A percentile compares a stretch with the other conserved stretches of the same genome.
Evolutionary conservation across 2,329 filamentous ascomycete species (phyloP).

Genomic region (Fusarium sp.): DNA sequence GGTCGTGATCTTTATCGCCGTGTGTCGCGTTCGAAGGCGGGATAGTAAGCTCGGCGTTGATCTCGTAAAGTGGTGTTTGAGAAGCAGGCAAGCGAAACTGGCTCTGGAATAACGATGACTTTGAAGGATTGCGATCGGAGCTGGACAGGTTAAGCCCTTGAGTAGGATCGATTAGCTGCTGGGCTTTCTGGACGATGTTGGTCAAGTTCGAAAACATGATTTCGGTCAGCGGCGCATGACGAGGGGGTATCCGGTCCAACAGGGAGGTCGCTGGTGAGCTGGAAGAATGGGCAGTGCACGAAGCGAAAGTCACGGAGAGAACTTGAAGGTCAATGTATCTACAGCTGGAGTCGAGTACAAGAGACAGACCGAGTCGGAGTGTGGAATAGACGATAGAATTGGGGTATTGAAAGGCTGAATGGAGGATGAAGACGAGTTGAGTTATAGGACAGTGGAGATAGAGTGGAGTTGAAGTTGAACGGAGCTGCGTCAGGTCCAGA

Average conservation of each 20-base stretch:
- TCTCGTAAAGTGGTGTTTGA: constrained; percentile 94
- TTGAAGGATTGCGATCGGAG: constrained; percentile 85
- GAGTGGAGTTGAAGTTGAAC: constrained; percentile 23
- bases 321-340: neutral
- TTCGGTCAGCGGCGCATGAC: constrained; percentile 55
- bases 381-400: constrained; percentile 13
- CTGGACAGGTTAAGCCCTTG: constrained; percentile 78
- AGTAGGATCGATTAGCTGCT: constrained; percentile 92
- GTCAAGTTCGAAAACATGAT: constrained; percentile 72
- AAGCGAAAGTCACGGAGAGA: neutral
- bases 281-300: neutral
- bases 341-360: neutral
- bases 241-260: constrained; percentile 37
- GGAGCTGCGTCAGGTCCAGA: constrained; percentile 35
- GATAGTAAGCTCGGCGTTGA: constrained; percentile 94
- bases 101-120: constrained; percentile 90
- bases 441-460: constrained; percentile 31
- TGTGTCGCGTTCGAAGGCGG: constrained; percentile 76
- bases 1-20: constrained; percentile 76
- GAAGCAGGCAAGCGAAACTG: constrained; percentile 95
- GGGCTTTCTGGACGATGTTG: constrained; percentile 93
- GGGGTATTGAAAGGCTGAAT: constrained; percentile 25
- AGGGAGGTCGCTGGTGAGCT: constrained; percentile 29
- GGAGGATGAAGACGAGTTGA: constrained; percentile 23
- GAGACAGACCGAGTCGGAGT: constrained; percentile 1